A percentile compares a stretch with the other conserved stretches of the same genome.
Evolutionary conservation across 2,329 filamentous ascomycete genomes (phyloP).

Genomic region (Clonostachys byssicola): DNA sequence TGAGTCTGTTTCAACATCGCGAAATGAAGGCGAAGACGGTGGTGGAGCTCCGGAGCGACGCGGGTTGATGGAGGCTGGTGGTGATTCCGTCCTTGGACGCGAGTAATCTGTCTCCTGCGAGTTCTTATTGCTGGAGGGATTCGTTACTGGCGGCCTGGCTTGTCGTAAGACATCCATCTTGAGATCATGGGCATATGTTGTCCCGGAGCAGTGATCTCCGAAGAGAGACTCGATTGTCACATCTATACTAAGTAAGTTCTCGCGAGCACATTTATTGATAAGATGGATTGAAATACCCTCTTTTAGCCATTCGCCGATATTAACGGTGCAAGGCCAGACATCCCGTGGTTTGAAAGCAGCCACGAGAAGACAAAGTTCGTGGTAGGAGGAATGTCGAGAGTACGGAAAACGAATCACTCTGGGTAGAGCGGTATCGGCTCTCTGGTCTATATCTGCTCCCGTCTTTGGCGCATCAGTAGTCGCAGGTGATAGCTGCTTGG

Average conservation of each 20-base stretch:
- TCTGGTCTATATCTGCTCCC: background rate
- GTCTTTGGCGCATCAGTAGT: background rate
- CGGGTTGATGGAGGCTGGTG: background rate
- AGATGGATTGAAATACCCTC: constrained; percentile 26
- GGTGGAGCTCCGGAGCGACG: too few species aligned
- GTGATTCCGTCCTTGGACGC: background rate
- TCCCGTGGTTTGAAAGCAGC: constrained; percentile 66
- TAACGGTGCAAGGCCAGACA: constrained; percentile 77
- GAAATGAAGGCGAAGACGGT: too few species aligned
- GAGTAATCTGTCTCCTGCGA: constrained; percentile 2
- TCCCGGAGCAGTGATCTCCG: constrained; percentile 59
- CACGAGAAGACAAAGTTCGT: constrained; percentile 71
- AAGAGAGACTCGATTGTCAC: constrained; percentile 68
- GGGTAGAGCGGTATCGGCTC: constrained; percentile 19
- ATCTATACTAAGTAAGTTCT: constrained; percentile 15
- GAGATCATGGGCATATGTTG: constrained; percentile 60
- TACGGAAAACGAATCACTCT: constrained; percentile 67
- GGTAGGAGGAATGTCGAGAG: constrained; percentile 83
- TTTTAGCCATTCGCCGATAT: constrained; percentile 56
- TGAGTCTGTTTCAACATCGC: too few species aligned
- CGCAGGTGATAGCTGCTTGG: background rate
- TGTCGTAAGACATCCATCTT: constrained; percentile 39
- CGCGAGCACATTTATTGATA: background rate
- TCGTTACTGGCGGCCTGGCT: background rate
- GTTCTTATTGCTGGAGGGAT: background rate